Evolutionary conservation across 345 rosid species (phyloP).

Genomic region (Eucalyptus regnans): DNA sequence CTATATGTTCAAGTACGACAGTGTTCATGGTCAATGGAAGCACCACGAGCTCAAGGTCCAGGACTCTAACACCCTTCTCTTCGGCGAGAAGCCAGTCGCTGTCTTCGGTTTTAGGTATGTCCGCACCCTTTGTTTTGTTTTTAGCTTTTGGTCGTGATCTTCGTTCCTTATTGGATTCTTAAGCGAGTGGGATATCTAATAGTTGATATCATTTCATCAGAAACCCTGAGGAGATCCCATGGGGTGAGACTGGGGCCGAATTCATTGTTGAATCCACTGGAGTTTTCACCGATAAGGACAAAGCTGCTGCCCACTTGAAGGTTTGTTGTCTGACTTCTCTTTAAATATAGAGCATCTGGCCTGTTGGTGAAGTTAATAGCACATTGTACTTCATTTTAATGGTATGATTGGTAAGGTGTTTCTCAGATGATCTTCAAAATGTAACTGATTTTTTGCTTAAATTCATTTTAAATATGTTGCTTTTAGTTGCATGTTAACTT

Average conservation of each 20-base stretch:
- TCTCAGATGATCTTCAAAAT: background rate
- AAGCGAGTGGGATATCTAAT: too few species aligned
- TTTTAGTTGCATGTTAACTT: background rate
- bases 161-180: background rate
- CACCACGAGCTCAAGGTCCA: conserved; percentile 42
- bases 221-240: conserved; percentile 67
- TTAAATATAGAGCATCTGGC: background rate
- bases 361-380: background rate
- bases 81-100: conserved; percentile 40
- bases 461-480: background rate
- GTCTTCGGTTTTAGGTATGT: conserved; percentile 42
- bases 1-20: conserved; percentile 61
- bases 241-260: conserved; percentile 54
- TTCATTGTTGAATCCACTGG: conserved; percentile 60
- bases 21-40: conserved; percentile 63
- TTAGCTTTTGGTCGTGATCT: background rate
- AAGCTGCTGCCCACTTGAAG: conserved; percentile 69
- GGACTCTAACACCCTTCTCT: conserved; percentile 55
- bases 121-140: background rate
- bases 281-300: conserved; percentile 64
- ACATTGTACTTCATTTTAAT: background rate
- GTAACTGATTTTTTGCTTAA: background rate
- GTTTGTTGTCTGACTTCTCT: conserved; percentile 1
- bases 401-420: background rate
- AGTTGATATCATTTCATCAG: conserved; percentile 1